These are phyloP conservation scores for Physaria fendleri DNA, from an alignment of 345 rosid species.

Conservation along the genomic window DNA sequence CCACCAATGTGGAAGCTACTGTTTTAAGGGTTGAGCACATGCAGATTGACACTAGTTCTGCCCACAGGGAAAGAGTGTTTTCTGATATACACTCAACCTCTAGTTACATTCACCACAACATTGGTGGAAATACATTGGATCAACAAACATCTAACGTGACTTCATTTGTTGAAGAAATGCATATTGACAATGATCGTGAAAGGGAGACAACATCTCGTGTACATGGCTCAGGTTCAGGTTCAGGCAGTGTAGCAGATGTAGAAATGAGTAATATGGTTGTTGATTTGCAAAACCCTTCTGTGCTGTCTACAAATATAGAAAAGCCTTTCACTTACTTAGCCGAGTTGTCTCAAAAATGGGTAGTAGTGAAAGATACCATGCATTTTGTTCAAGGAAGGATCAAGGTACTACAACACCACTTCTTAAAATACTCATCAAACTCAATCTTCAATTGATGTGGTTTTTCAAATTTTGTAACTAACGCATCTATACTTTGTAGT, in stretches of 20 bases:
- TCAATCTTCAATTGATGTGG: neutral
- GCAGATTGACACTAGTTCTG: conserved; percentile 34
- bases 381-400: conserved; percentile 58
- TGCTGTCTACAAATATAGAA: conserved; percentile 46
- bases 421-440: conserved; percentile 2
- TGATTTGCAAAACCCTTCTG: conserved; percentile 45
- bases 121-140: conserved; percentile 23
- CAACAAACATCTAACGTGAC: conserved; percentile 37
- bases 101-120: conserved; percentile 24
- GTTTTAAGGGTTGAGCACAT: conserved; percentile 41
- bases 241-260: conserved; percentile 13
- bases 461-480: neutral
- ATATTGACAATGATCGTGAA: conserved; percentile 29
- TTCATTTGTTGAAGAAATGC: conserved; percentile 43
- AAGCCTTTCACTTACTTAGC: conserved; percentile 87
- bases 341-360: conserved; percentile 74
- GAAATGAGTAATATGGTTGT: conserved; percentile 39
- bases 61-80: conserved; percentile 19
- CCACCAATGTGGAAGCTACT: conserved; percentile 27
- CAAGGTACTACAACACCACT: conserved; percentile 43
- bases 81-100: conserved; percentile 23
- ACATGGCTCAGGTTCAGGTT: conserved; percentile 27
- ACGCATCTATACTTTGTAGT: conserved; percentile 37
- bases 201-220: conserved; percentile 23
- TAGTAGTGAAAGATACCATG: conserved; percentile 44